Evolutionary conservation across 768 basidiomycete genomes (phyloP).

Genomic region (Boletus reticulatus): DNA sequence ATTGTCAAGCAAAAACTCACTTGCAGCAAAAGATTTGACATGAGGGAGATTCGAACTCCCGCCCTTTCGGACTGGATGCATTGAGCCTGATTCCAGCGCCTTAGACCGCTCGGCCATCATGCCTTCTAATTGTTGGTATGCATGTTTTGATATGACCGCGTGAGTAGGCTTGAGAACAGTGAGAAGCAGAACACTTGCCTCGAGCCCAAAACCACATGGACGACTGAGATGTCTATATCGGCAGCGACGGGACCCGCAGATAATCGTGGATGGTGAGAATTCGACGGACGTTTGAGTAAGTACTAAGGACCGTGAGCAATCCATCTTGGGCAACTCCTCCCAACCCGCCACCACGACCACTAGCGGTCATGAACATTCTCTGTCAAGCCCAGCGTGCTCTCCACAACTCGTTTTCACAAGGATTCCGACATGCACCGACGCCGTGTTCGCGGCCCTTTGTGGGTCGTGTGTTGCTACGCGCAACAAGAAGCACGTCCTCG

Average conservation of each 20-base stretch:
- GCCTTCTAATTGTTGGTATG: constrained; percentile 3
- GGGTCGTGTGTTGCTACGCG: not conserved
- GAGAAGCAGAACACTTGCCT: too few species aligned
- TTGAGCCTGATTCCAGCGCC: constrained; percentile 51
- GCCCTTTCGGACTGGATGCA: constrained; percentile 34
- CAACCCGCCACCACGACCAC: not conserved
- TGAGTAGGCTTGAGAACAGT: not conserved
- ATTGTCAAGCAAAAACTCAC: not conserved
- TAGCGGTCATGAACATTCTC: constrained; percentile 17
- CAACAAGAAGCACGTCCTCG: constrained; percentile 14
- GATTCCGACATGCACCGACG: not conserved
- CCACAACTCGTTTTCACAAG: constrained; percentile 20
- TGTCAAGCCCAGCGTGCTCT: constrained; percentile 20
- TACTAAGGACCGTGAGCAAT: not conserved
- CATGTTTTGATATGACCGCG: not conserved
- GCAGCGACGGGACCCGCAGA: not conserved
- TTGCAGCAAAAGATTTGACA: constrained; percentile 19
- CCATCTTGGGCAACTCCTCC: constrained; percentile 15
- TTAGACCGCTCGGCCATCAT: constrained; percentile 60
- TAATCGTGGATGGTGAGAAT: constrained; percentile 8
- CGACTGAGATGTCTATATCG: too few species aligned
- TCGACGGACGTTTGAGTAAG: not conserved
- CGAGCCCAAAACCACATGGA: too few species aligned
- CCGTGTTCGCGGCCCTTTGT: constrained; percentile 3
- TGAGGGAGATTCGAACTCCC: constrained; percentile 36